Evolutionary conservation across 2,329 filamentous ascomycete genomes (phyloP).

Genomic region (Aureobasidium sp.): DNA sequence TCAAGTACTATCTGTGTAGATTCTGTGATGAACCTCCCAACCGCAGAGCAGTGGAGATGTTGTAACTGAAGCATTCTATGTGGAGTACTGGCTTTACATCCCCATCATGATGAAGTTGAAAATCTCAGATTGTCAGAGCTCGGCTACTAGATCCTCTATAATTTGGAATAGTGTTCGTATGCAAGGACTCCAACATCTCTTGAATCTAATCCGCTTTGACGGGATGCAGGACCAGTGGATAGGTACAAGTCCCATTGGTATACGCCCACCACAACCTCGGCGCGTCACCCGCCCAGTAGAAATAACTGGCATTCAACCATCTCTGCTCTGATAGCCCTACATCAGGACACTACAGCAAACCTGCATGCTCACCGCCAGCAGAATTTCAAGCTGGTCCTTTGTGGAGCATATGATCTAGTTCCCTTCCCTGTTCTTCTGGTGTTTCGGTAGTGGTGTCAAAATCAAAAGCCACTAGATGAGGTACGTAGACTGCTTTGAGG

Average conservation of each 20-base stretch:
- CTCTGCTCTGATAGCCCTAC: neutral
- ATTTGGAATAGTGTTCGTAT: too few species aligned
- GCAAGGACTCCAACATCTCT: too few species aligned
- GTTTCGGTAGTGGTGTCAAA: neutral
- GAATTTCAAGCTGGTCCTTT: neutral
- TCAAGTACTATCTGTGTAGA: neutral
- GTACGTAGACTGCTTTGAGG: neutral
- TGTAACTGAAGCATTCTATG: too few species aligned
- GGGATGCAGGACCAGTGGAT: neutral
- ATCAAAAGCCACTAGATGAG: neutral
- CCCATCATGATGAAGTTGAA: too few species aligned
- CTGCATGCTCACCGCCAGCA: neutral
- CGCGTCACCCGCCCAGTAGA: neutral
- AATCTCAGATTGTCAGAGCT: too few species aligned
- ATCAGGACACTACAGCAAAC: neutral
- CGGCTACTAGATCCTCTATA: too few species aligned
- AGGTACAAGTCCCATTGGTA: neutral
- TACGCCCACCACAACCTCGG: neutral
- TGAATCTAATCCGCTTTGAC: neutral
- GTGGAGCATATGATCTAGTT: neutral
- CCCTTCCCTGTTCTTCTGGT: neutral
- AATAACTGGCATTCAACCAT: conserved; percentile 1
- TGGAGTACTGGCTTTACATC: too few species aligned
- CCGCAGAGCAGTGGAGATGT: too few species aligned
- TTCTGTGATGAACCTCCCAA: neutral